phyloP scores from a whole-genome alignment of 257 asterid genomes.

The Linderniella brevidens region DNA sequence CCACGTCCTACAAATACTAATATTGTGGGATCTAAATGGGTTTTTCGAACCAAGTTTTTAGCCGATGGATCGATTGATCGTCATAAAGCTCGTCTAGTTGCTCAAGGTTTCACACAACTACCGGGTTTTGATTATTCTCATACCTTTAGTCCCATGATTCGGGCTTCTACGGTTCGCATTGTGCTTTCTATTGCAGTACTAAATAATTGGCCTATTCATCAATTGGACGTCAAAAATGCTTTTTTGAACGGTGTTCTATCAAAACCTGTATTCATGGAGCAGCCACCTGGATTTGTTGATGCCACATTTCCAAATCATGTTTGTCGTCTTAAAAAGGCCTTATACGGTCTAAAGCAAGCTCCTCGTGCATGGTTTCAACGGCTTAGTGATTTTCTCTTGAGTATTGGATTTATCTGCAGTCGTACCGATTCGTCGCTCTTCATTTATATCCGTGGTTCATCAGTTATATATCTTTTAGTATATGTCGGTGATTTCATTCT shows the following conservation, averaged over 20 bases:
- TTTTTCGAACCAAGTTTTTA: not conserved
- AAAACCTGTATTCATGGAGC: not conserved
- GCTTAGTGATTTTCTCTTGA: not conserved
- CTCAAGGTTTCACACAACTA: constrained; percentile 1
- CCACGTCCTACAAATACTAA: not conserved
- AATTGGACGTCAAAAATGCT: constrained; percentile 1
- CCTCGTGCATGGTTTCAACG: constrained; percentile 3
- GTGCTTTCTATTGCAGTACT: not conserved
- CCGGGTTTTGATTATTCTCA: not conserved
- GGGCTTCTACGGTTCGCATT: not conserved
- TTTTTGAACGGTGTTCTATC: not conserved
- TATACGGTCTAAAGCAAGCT: constrained; percentile 7
- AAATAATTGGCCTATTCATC: not conserved
- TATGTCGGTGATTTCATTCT: not conserved
- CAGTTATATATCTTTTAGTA: not conserved
- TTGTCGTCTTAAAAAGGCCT: not conserved
- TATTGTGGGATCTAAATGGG: not conserved
- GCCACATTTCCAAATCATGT: not conserved
- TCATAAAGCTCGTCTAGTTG: not conserved
- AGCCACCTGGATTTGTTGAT: not conserved
- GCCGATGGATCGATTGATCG: not conserved
- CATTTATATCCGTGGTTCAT: not conserved
- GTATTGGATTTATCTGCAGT: not conserved
- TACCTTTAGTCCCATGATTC: not conserved
- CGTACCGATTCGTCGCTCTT: constrained; percentile 2